Conservation (phyloP, 768 basidiomycete genomes). For the Coprinopsis marcescibilis region DNA sequence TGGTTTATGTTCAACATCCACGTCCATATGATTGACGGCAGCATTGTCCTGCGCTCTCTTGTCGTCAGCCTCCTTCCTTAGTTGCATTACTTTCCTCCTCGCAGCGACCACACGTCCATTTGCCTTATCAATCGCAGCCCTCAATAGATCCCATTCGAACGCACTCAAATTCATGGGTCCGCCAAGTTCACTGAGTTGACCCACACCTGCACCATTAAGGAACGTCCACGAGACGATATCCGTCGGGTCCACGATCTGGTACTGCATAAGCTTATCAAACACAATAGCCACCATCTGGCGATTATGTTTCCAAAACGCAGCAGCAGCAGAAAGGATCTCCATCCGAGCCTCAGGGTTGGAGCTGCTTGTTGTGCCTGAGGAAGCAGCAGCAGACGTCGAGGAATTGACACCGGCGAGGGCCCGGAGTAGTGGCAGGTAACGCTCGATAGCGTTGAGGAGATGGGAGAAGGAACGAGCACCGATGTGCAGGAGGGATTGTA, state of each 20-base stretch:
- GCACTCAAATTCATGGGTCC: conserved; percentile 43
- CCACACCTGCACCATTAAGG: conserved; percentile 41
- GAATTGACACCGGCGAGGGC: conserved; percentile 47
- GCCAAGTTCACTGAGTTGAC: conserved; percentile 30
- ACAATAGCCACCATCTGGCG: conserved; percentile 88
- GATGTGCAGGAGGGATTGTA: conserved; percentile 86
- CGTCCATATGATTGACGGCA: conserved; percentile 50
- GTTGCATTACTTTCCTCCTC: conserved; percentile 59
- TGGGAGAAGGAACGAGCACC: conserved; percentile 97
- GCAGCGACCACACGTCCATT: conserved; percentile 83
- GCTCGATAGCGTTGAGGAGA: conserved; percentile 94
- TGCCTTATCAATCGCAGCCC: conserved; percentile 81
- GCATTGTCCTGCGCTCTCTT: conserved; percentile 72
- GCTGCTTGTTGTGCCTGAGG: neutral
- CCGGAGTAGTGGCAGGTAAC: conserved; percentile 77
- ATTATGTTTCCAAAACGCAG: conserved; percentile 79
- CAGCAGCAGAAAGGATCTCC: conserved; percentile 66
- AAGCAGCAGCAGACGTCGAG: conserved; percentile 27
- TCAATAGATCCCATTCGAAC: conserved; percentile 83
- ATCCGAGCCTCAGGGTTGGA: conserved; percentile 50
- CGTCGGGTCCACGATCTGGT: conserved; percentile 91
- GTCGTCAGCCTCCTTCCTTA: conserved; percentile 89
- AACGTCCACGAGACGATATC: conserved; percentile 90
- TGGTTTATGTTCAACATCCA: conserved; percentile 60
- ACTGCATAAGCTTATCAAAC: conserved; percentile 97